Evolutionary conservation across 306 rosid genomes (phyloP).

Genomic region (Lablab purpureus): DNA sequence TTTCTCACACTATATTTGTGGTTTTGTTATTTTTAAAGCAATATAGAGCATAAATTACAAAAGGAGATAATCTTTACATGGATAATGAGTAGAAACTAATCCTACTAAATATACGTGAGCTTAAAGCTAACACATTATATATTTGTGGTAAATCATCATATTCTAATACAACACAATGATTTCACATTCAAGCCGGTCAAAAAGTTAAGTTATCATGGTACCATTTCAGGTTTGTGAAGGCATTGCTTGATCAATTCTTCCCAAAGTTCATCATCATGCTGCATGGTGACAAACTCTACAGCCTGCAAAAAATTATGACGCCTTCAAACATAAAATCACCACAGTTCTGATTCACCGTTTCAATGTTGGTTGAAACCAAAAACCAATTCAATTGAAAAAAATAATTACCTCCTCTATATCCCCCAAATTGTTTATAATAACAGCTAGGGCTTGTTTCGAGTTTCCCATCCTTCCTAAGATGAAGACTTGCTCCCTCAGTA

Average conservation of each 20-base stretch:
- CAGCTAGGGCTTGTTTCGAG: constrained; percentile 81
- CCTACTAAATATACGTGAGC: not conserved
- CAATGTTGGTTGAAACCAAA: constrained; percentile 39
- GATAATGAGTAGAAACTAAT: constrained; percentile 19
- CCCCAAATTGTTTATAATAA: constrained; percentile 84
- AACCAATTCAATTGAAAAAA: constrained; percentile 44
- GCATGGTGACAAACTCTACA: constrained; percentile 79
- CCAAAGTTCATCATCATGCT: constrained; percentile 67
- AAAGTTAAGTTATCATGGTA: constrained; percentile 32
- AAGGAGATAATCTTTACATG: not conserved
- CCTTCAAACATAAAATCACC: constrained; percentile 40
- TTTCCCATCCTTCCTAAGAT: constrained; percentile 99
- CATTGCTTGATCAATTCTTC: constrained; percentile 68
- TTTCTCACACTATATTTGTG: not conserved
- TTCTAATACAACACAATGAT: not conserved
- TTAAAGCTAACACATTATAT: constrained; percentile 18
- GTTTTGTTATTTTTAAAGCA: not conserved
- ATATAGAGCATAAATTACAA: constrained; percentile 1
- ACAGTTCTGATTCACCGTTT: constrained; percentile 25
- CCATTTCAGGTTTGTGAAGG: constrained; percentile 65
- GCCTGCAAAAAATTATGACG: constrained; percentile 67
- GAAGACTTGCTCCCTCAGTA: constrained; percentile 90
- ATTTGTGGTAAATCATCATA: not conserved
- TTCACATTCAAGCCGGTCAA: constrained; percentile 14
- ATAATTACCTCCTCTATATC: constrained; percentile 90